Evolutionary conservation across 148 eudicot genomes (phyloP), one percentile per base, ranked within the genome.

Genomic region (Chenopodium formosanum): DNA sequence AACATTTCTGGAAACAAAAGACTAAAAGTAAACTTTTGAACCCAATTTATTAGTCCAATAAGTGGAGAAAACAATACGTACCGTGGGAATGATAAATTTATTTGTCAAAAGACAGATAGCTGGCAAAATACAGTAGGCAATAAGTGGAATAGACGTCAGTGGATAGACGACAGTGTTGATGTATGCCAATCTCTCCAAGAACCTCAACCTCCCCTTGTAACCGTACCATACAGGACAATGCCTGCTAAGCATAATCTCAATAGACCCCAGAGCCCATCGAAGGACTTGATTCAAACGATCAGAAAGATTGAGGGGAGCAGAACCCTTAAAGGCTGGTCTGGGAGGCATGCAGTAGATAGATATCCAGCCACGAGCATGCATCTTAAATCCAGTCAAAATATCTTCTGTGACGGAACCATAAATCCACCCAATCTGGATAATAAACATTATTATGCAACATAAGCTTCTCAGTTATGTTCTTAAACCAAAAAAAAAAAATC

Each of bases 211-310:
- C 20, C 94, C 91, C 60, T 83, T 86, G 87, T 91, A 91, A 46
- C 94, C 94, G 56, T 91, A 91, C 94, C 94, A 91, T 73, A 91
- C 87, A 53, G 94, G 94, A 64, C 94, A 91, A 90, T 91, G 94
- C 78, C 94, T 88, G 75, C 94, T 91, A 4, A 91, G 88, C 62
- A 91, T 70, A 79, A 91, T 91, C 83, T 91, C 94, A 71, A 91
- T 85, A 27, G 94, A 91, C 31, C 94, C 94, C 82, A 91, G 78
- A 68, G 94, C 94, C 94, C 94, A 91, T 64, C 94, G 88, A 87
- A 91, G 94, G 23, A 91, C 94, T 81, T 90, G 94, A 81, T 91
- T 88, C 83, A 91, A 78, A 91, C 94, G 94, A 78, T 91, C 94
- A 37, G 94, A 91, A 81, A 91, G 94, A 89, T 91, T 91, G 88